These are phyloP conservation scores for Paramecium octaurelia DNA, from an alignment of 73 alveolate species.

Conservation along the genomic window DNA sequence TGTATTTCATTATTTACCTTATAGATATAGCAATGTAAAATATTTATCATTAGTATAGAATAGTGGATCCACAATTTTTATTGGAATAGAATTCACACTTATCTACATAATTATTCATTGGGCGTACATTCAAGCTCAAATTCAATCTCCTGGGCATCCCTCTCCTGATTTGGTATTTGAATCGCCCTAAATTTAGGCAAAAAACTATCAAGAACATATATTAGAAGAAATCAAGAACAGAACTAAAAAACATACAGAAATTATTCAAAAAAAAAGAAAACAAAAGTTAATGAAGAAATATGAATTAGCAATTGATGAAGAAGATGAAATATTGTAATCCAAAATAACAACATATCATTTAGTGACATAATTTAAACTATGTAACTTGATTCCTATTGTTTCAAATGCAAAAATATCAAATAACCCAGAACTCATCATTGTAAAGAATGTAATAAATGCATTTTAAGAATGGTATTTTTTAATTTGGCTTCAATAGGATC, in stretches of 20 bases:
- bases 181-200: not conserved
- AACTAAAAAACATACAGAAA: constrained; percentile 24
- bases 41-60: not conserved
- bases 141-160: constrained; percentile 11
- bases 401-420: constrained; percentile 69
- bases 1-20: constrained; percentile 14
- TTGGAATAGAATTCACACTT: constrained; percentile 25
- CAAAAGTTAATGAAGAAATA: not conserved
- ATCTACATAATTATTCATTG: not conserved
- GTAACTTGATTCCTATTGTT: constrained; percentile 30
- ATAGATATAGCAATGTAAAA: not conserved
- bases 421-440: constrained; percentile 90
- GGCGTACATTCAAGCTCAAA: constrained; percentile 14
- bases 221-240: constrained; percentile 15
- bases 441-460: constrained; percentile 75
- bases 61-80: not conserved
- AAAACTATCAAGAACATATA: not conserved
- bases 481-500: constrained; percentile 63
- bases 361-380: constrained; percentile 19
- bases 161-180: not conserved
- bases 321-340: constrained; percentile 40
- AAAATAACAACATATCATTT: not conserved
- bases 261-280: not conserved
- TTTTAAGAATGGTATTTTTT: constrained; percentile 66
- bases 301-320: constrained; percentile 28